A percentile compares a stretch with the other conserved stretches of the same genome.
phyloP scores from a whole-genome alignment of 208 protist genomes.

The Jaenimonas drosophilae region DNA sequence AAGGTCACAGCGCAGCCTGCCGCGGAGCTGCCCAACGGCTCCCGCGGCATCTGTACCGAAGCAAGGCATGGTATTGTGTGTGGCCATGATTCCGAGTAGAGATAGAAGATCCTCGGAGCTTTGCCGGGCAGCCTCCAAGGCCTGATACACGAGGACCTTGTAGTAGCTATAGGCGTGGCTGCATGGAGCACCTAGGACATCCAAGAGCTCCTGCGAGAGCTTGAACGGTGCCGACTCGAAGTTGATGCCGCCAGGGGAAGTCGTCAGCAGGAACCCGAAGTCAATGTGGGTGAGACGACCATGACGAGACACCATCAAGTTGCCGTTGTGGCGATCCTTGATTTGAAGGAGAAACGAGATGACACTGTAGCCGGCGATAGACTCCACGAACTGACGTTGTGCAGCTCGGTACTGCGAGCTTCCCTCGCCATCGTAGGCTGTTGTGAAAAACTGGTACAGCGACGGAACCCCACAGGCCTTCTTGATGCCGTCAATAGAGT shows the following conservation, averaged over 20 bases:
- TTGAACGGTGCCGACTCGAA: conserved; percentile 94
- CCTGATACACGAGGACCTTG: conserved; percentile 80
- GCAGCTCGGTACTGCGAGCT: conserved; percentile 45
- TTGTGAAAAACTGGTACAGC: conserved; percentile 72
- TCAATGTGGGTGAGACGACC: conserved; percentile 96
- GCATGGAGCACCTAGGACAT: conserved; percentile 79
- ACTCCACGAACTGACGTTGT: conserved; percentile 91
- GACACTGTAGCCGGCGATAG: conserved; percentile 92
- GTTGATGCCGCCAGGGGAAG: conserved; percentile 92
- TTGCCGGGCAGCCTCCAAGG: conserved; percentile 60
- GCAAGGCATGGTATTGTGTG: conserved; percentile 82
- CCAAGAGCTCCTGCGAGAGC: conserved; percentile 86
- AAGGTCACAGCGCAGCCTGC: conserved; percentile 77
- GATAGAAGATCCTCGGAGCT: conserved; percentile 70
- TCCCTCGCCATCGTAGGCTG: conserved; percentile 55
- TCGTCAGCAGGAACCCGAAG: conserved; percentile 96
- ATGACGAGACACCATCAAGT: conserved; percentile 89
- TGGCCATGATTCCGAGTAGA: conserved; percentile 80
- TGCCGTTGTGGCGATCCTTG: conserved; percentile 95
- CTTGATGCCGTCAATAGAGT: conserved; percentile 89
- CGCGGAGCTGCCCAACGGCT: conserved; percentile 58
- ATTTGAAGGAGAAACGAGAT: conserved; percentile 92
- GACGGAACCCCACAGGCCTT: conserved; percentile 52
- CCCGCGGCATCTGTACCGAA: conserved; percentile 57
- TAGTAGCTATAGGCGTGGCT: conserved; percentile 85